Evolutionary conservation across 257 asterid species (phyloP).

Genomic region (Scutellaria minor): DNA sequence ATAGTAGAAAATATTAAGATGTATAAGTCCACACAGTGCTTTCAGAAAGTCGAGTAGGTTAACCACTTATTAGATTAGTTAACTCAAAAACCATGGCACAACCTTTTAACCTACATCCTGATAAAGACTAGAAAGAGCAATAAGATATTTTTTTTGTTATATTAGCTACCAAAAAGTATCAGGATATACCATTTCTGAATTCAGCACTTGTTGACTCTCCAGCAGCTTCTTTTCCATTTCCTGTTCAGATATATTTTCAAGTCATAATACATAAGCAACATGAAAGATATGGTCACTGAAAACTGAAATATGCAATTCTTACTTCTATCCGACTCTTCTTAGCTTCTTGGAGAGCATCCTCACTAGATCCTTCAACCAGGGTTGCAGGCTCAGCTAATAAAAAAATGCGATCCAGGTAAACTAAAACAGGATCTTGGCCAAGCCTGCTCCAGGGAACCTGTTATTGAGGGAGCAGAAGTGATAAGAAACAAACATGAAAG

Average conservation of each 20-base stretch:
- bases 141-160: neutral
- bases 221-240: constrained; percentile 90
- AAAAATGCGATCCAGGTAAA: constrained; percentile 85
- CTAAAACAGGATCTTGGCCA: constrained; percentile 97
- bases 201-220: constrained; percentile 69
- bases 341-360: constrained; percentile 93
- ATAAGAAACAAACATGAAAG: constrained; percentile 27
- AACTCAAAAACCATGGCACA: neutral
- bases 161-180: constrained; percentile 18
- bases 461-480: constrained; percentile 33
- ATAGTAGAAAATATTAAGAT: neutral
- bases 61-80: neutral
- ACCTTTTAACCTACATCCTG: constrained; percentile 15
- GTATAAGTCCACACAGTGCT: neutral
- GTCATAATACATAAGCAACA: constrained; percentile 28
- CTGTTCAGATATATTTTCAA: constrained; percentile 46
- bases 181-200: constrained; percentile 78
- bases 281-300: constrained; percentile 2
- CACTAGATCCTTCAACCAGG: constrained; percentile 87
- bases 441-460: constrained; percentile 99
- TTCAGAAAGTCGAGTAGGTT: constrained; percentile 6
- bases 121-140: constrained; percentile 13
- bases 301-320: constrained; percentile 41
- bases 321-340: constrained; percentile 86
- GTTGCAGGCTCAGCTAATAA: constrained; percentile 98